phyloP scores from a whole-genome alignment of 2,329 filamentous ascomycete species.

The Falciphora oryzae region DNA sequence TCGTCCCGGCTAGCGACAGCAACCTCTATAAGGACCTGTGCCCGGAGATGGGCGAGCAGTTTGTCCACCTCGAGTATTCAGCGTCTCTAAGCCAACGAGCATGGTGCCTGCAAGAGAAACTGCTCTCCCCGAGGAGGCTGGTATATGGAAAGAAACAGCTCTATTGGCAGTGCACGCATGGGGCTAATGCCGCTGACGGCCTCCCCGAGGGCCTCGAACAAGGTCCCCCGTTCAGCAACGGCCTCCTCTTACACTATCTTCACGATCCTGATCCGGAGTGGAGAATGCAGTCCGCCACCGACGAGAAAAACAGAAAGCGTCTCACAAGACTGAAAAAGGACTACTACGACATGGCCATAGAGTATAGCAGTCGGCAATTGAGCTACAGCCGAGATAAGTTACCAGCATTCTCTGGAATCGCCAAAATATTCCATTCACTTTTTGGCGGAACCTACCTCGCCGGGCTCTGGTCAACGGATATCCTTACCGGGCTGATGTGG shows the following conservation, averaged over 20 bases:
- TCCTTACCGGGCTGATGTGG: slow-evolving; percentile 1
- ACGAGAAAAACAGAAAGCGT: not conserved
- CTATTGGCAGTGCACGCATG: not conserved
- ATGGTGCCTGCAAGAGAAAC: slow-evolving; percentile 4
- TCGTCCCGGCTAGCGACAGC: not conserved
- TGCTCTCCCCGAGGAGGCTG: slow-evolving; percentile 1
- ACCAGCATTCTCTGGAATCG: slow-evolving; percentile 2
- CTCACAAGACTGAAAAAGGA: not conserved
- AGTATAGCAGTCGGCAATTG: not conserved
- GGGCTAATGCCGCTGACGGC: not conserved
- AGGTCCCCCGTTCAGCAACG: too few relatives aligned
- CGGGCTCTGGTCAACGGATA: slow-evolving; percentile 7
- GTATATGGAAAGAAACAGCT: slow-evolving; percentile 3
- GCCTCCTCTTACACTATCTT: not conserved
- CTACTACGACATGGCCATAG: not conserved
- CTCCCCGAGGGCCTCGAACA: not conserved
- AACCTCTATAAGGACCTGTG: too few relatives aligned
- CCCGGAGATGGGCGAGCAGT: not conserved
- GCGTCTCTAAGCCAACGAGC: not conserved
- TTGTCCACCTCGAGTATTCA: not conserved
- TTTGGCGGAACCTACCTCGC: slow-evolving; percentile 7
- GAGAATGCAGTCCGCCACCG: too few relatives aligned
- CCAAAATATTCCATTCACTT: not conserved
- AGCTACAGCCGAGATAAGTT: not conserved
- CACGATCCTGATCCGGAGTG: too few relatives aligned